Conservation (phyloP, 2,329 filamentous ascomycete genomes). For the Penicillium sp. region DNA sequence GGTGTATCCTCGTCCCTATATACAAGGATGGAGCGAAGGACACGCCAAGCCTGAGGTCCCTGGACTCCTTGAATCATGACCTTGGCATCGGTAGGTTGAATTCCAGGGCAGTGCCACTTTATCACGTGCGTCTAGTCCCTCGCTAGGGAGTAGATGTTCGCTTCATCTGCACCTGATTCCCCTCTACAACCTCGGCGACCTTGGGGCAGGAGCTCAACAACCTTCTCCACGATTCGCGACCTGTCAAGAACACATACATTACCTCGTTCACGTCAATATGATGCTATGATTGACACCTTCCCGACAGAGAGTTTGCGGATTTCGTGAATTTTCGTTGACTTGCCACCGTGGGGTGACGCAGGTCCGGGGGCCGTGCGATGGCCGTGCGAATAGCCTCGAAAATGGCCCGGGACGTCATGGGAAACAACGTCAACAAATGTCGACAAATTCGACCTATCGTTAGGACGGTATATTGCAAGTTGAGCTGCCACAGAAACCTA, state of each 20-base stretch:
- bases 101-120: no score
- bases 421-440: not conserved
- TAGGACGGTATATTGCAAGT: no score
- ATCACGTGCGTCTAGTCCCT: no score
- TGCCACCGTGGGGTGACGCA: constrained; percentile 1
- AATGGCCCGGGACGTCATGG: not conserved
- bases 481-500: no score
- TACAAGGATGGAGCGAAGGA: not conserved
- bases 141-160: no score
- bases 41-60: not conserved
- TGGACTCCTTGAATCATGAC: no score
- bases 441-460: not conserved
- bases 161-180: no score
- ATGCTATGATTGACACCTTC: not conserved
- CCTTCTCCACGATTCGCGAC: no score
- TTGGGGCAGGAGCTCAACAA: no score
- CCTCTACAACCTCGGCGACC: not conserved
- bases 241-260: not conserved
- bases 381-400: not conserved
- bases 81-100: not conserved
- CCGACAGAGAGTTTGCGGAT: not conserved
- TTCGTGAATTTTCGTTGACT: constrained; percentile 2
- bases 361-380: not conserved
- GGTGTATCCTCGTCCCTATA: not conserved
- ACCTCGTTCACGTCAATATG: not conserved